Base-by-base conservation (phyloP, 352 stramenopile genomes). In the Thraustotheca clavata region DNA sequence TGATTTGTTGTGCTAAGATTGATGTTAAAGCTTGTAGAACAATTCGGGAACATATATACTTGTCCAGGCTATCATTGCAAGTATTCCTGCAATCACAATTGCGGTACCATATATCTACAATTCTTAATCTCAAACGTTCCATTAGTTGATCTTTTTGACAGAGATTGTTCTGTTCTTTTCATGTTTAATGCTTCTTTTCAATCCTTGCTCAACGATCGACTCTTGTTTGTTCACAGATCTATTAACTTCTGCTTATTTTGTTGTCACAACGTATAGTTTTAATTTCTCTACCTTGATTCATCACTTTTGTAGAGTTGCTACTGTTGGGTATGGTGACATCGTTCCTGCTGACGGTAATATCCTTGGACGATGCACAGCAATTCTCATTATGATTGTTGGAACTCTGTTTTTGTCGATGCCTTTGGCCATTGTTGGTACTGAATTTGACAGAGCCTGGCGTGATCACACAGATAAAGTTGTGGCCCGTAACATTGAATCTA, bases 371-470 rank as follows among this genome's bases (percentile, higher is more conserved):
- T 70, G 79, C 29, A 87, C 83, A 48, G 74, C 80, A 8, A 76
- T 90, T 22, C 86, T 92, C 77, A 87, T 87, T 55, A 92, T 92
- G 63, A 86, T 92, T 77, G 86, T 80, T 24, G 83, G 83, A 14
- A 89, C 83, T 18, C 71, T 92, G 31, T 92, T 92, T 62, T 71
- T 92, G 49, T 89, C 83, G 47, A 92, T 92, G 80, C 83, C 83
- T 57, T 74, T 92, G 32, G 83, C 83, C 38, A 92, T 92, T 76
- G 89, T 92, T 66, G 83, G 83, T 40, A 92, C 80, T 1, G 83
- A 92, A 62, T 92, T 91, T 39, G 79, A 90, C 36, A 77, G 79
- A 26, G 83, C 83, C 7, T 90, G 80, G 80, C 86, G 87, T 26
- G 77, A 89, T 35, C 79, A 91, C 50, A 75, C 76, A 22, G 76